Evolutionary conservation across 2,329 filamentous ascomycete genomes (phyloP), one percentile per base, ranked within the genome.

Genomic region (Exserohilum turcica): DNA sequence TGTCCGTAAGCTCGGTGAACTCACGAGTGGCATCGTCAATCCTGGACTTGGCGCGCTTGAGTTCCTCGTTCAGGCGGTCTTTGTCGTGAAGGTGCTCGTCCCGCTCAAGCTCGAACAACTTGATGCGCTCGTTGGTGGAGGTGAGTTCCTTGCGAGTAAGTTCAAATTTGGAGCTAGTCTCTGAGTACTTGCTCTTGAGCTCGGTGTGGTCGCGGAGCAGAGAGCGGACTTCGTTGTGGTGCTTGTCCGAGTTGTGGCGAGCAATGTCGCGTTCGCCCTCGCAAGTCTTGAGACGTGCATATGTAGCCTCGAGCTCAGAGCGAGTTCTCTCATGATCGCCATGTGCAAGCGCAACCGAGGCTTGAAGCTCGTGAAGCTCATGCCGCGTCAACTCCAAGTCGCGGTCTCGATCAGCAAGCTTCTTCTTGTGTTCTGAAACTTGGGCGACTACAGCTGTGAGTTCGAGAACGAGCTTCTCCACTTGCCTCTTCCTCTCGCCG

Each of bases 11-110:
- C 42, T 67, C 63, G 29, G 57, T 56, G n/a, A 64, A 53, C 35
- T 64, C 63, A 6, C 62, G 63, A 39, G 54, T 56, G 1, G 56
- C 47, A 35, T 67, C 62, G 3, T 66, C 65, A 3, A 48, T 56
- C 24, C 62, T 48, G 21, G 52, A 48, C 48, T 58, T 66, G 3
- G 57, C 53, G 10, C 60, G 47, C 47, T 63, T 65, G 35, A 65
- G 37, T 2, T 66, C 63, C n/a, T 67, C 63, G 21, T 65, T 55
- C n/a, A 67, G 39, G 9, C 62, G 50, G 18, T 64, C 63, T 28
- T 66, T 66, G 50, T 65, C 63, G 6, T 66, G 63, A 13, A 66
- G 58, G 21, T 62, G 55, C 31, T 66, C 60, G 8, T 67, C 62
- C 21, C 61, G 48, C 48, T 68, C 65, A 18, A 64, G 28, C 38